These are phyloP conservation scores for Asparagopsis taxiformis DNA, from an alignment of 31 red algal species.

Conservation along the genomic window DNA sequence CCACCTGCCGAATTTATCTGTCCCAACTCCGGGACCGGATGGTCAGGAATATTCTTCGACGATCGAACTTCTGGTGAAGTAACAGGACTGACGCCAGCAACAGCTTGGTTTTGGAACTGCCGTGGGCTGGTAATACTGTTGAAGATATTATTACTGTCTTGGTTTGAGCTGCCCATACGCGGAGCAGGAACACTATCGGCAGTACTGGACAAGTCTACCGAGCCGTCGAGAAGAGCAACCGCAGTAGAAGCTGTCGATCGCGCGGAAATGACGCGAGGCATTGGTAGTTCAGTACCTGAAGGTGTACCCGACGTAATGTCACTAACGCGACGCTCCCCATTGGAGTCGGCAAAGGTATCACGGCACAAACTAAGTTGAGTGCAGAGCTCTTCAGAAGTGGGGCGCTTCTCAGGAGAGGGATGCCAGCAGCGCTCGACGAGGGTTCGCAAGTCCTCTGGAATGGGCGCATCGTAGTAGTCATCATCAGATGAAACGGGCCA, in stretches of 20 bases:
- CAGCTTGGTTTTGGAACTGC: not conserved
- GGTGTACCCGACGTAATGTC: not conserved
- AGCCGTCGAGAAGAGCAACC: constrained; percentile 31
- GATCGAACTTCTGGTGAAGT: constrained; percentile 28
- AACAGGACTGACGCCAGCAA: constrained; percentile 30
- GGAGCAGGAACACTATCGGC: constrained; percentile 3
- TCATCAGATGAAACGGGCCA: constrained; percentile 50
- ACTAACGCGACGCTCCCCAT: not conserved
- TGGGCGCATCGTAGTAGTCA: constrained; percentile 17
- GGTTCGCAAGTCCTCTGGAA: constrained; percentile 24
- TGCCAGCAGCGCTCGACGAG: constrained; percentile 65
- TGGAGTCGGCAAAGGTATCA: not conserved
- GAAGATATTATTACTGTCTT: not conserved
- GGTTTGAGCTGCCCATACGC: not conserved
- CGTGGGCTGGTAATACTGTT: not conserved
- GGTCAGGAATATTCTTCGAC: not conserved
- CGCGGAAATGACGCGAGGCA: constrained; percentile 11
- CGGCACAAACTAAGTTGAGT: not conserved
- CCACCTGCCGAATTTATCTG: not conserved
- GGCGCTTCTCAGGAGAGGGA: constrained; percentile 24
- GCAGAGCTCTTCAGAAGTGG: constrained; percentile 12
- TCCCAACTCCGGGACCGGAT: not conserved
- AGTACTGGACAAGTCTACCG: constrained; percentile 25
- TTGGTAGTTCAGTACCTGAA: not conserved
- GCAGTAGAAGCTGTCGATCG: constrained; percentile 48